Evolutionary conservation across 192 early-diverging fungal genomes (phyloP), one percentile per base, ranked within the genome.

Genomic region (Coemansia sp.): DNA sequence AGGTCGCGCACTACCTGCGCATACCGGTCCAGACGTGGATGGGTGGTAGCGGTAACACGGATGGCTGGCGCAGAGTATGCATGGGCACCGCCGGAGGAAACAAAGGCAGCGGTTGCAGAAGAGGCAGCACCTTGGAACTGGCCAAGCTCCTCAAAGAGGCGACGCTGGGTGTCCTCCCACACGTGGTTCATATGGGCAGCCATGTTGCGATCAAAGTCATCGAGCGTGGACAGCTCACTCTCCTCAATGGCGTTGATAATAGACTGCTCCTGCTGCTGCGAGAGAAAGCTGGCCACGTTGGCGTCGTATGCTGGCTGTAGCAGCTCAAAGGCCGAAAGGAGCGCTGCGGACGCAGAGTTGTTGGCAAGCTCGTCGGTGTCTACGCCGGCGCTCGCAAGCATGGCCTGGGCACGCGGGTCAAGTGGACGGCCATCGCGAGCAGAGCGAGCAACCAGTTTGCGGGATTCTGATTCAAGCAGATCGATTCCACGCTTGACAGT

Each of bases 381-480:
- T 50, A 93, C 86, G 21, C 94, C 95, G 13, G 85, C 83, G 47
- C 87, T 86, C 0, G 96, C 91, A 18, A 97, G 78, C 43, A 98
- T 85, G 63, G 87, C 88, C 9, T 91, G 88, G 11, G 86, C 88
- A 2, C 75, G 76, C 16, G 77, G 56, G 56, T 81, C 76, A 6
- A 72, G 66, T 3, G 69, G 54, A 16, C 63, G 57, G 9, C 81
- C 73, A 40, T 69, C 63, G 52, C 79, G 77, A 15, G 73, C 70
- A 2, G 84, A 70, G 15, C 76, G 69, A 19, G 84, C 79, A 10
- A 85, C 85, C 9, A 97, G 84, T 56, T 90, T 91, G 44, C 91
- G 87, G 9, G 94, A 92, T 61, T 94, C 90, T 13, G 88, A 75
- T 68, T 93, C 93, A 58, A 99, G 94, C 85, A 96, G 91, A 76